Conservation (phyloP, 371 early-diverging fungal genomes). For the Encephalitozoon intestinalis region DNA sequence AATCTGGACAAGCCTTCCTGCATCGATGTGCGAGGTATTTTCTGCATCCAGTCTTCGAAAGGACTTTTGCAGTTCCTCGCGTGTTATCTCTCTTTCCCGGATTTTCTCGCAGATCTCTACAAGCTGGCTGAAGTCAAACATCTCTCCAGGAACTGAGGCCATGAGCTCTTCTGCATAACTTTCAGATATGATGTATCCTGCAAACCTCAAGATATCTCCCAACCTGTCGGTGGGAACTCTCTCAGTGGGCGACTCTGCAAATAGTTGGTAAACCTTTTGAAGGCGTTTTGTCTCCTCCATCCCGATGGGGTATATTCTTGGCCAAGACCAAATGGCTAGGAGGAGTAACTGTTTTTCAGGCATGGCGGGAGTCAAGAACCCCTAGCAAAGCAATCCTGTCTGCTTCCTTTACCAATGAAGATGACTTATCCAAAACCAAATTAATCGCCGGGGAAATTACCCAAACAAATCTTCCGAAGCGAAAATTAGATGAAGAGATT, state of each 20-base stretch:
- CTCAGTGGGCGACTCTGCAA: slow-evolving; percentile 21
- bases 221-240: not conserved
- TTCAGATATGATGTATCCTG: slow-evolving; percentile 25
- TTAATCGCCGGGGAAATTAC: not conserved
- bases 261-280: slow-evolving; percentile 27
- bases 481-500: not conserved
- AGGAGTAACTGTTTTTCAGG: not conserved
- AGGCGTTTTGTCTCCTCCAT: slow-evolving; percentile 22
- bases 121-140: slow-evolving; percentile 13
- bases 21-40: slow-evolving; percentile 41
- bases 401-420: not conserved
- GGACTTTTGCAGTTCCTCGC: slow-evolving; percentile 40
- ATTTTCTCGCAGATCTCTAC: slow-evolving; percentile 10
- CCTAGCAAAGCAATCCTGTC: not conserved
- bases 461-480: not conserved
- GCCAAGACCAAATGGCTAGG: not conserved
- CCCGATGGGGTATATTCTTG: slow-evolving; percentile 3
- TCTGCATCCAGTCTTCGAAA: slow-evolving; percentile 39
- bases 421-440: not conserved
- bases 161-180: not conserved
- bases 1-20: slow-evolving; percentile 38
- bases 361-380: not conserved
- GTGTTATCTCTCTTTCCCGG: slow-evolving; percentile 15
- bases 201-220: not conserved
- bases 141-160: not conserved